A percentile compares a stretch with the other conserved stretches of the same genome.
Conservation (phyloP, 352 stramenopile species). For the Phytopythium ostracodes region DNA sequence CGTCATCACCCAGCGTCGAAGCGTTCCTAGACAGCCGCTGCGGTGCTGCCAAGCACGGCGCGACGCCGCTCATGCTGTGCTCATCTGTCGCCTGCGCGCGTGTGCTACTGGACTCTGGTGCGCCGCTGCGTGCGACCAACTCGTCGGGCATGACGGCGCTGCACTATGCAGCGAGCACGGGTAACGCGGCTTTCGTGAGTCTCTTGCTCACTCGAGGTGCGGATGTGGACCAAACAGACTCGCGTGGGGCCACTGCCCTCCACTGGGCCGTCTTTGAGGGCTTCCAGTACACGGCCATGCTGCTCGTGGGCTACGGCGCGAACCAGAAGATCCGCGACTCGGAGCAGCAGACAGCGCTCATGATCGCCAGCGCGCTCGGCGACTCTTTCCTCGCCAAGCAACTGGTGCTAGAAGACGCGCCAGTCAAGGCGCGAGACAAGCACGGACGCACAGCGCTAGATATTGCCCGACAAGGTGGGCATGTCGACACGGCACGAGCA, state of each 20-base stretch:
- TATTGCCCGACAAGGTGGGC: constrained; percentile 63
- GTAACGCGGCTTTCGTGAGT: constrained; percentile 70
- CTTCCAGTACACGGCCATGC: constrained; percentile 80
- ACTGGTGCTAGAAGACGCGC: constrained; percentile 75
- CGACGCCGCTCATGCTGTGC: constrained; percentile 72
- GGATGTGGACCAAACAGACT: constrained; percentile 68
- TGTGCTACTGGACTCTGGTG: constrained; percentile 53
- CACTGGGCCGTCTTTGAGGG: constrained; percentile 85
- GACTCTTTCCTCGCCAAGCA: constrained; percentile 82
- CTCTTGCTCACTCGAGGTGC: constrained; percentile 54
- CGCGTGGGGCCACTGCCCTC: constrained; percentile 61
- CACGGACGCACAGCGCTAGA: constrained; percentile 71
- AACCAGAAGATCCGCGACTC: constrained; percentile 53
- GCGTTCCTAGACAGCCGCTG: constrained; percentile 49
- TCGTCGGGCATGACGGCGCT: constrained; percentile 78
- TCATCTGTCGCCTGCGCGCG: constrained; percentile 61
- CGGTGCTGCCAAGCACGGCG: constrained; percentile 64
- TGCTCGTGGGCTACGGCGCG: constrained; percentile 44
- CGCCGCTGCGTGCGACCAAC: constrained; percentile 46
- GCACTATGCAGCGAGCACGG: constrained; percentile 77
- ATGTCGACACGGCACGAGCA: constrained; percentile 60
- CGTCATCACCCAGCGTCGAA: constrained; percentile 13
- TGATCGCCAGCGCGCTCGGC: constrained; percentile 77
- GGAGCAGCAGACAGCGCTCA: constrained; percentile 73
- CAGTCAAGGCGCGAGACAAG: constrained; percentile 56